These are phyloP conservation scores for Ochetophila trinervis DNA, from an alignment of 306 rosid species.

Conservation along the genomic window DNA sequence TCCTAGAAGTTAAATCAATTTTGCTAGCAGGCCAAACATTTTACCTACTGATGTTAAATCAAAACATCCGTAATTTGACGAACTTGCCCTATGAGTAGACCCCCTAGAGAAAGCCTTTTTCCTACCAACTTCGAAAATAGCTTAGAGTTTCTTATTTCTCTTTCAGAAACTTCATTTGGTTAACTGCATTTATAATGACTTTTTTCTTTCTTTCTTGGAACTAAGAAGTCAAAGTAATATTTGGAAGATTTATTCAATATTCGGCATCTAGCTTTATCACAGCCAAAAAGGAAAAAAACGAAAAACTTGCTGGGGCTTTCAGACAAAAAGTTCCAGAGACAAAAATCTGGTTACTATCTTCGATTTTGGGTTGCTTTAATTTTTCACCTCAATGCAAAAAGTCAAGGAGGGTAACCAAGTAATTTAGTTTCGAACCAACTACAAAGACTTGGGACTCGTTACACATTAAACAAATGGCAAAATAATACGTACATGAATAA, in stretches of 20 bases:
- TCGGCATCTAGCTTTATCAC: neutral
- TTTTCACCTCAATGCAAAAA: constrained; percentile 7
- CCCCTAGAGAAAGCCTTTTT: neutral
- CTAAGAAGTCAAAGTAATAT: neutral
- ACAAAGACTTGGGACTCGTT: constrained; percentile 36
- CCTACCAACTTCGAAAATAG: constrained; percentile 1
- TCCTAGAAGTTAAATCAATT: constrained; percentile 39
- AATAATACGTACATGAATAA: constrained; percentile 1
- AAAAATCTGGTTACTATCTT: neutral
- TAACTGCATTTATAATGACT: constrained; percentile 18
- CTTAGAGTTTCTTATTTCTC: neutral
- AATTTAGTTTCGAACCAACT: constrained; percentile 29
- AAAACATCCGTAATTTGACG: neutral
- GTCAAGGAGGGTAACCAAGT: constrained; percentile 59
- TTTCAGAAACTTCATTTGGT: too few species aligned
- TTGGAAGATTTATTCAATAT: constrained; percentile 6
- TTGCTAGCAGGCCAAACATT: constrained; percentile 26
- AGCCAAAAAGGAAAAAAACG: neutral
- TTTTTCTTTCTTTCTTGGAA: neutral
- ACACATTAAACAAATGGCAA: constrained; percentile 21
- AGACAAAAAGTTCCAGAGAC: constrained; percentile 18
- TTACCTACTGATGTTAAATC: neutral
- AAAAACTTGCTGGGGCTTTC: constrained; percentile 6
- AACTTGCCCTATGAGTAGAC: too few species aligned
- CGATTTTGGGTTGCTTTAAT: neutral